Evolutionary conservation across 2,329 filamentous ascomycete species (phyloP).

Genomic region (Trichoderma sp.): DNA sequence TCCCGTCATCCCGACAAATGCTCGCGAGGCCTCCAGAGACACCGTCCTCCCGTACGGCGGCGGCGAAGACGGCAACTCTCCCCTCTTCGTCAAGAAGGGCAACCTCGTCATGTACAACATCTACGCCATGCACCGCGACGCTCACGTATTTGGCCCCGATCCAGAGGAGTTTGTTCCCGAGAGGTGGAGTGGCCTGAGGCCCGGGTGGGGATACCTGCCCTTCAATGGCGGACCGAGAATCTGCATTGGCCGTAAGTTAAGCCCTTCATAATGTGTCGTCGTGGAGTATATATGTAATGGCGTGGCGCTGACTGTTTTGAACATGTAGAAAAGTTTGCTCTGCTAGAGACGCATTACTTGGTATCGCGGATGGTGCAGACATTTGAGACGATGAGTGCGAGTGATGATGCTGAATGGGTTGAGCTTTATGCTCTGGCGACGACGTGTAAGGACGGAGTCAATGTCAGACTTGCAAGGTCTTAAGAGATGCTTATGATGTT

Average conservation of each 20-base stretch:
- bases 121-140: conserved; percentile 47
- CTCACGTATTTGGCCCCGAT: conserved; percentile 43
- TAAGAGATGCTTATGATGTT: background rate
- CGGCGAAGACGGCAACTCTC: conserved; percentile 50
- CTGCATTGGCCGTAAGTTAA: conserved; percentile 47
- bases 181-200: conserved; percentile 44
- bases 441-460: conserved; percentile 41
- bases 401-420: conserved; percentile 39
- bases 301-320: conserved; percentile 15
- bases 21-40: conserved; percentile 43
- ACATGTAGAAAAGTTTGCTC: conserved; percentile 41
- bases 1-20: conserved; percentile 54
- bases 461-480: conserved; percentile 27
- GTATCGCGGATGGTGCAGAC: conserved; percentile 43
- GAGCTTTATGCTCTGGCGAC: conserved; percentile 42
- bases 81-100: conserved; percentile 54
- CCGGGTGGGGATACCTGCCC: conserved; percentile 49
- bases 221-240: conserved; percentile 52
- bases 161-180: conserved; percentile 46
- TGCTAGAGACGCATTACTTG: conserved; percentile 41
- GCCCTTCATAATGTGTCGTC: too few relatives aligned
- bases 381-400: conserved; percentile 37
- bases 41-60: conserved; percentile 56
- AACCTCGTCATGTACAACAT: conserved; percentile 48
- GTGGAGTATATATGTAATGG: too few relatives aligned